These are phyloP conservation scores for Paradendryphiella salina DNA, from an alignment of 2,329 filamentous ascomycete genomes.

Conservation along the genomic window DNA sequence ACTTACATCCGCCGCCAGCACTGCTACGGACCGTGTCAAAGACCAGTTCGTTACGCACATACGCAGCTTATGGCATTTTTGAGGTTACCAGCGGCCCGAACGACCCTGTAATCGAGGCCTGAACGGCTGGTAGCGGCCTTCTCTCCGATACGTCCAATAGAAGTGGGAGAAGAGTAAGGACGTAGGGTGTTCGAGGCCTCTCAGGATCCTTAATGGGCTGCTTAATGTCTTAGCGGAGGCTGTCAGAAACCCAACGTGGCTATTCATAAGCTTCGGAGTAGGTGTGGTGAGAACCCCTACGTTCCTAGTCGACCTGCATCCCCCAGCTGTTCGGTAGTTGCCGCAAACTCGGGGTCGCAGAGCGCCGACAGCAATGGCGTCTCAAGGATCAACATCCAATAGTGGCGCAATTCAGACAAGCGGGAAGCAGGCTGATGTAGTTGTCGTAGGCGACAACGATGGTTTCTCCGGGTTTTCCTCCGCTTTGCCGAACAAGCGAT, in stretches of 20 bases:
- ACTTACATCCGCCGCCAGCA: constrained; percentile 15
- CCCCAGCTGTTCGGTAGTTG: neutral
- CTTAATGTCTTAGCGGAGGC: constrained; percentile 2
- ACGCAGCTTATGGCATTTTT: neutral
- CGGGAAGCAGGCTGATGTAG: constrained; percentile 3
- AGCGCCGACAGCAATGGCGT: constrained; percentile 4
- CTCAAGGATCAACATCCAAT: constrained; percentile 5
- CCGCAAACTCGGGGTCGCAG: neutral
- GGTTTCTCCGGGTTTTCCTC: constrained; percentile 15
- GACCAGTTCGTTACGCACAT: constrained; percentile 1
- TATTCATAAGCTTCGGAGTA: neutral
- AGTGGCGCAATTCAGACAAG: neutral
- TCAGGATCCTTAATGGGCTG: constrained; percentile 3
- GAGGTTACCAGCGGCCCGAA: constrained; percentile 7
- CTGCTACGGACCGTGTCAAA: constrained; percentile 7
- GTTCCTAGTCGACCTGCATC: neutral
- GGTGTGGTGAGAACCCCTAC: constrained; percentile 9
- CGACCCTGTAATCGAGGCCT: constrained; percentile 1
- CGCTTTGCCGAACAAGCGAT: constrained; percentile 15
- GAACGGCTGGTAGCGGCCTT: constrained; percentile 1
- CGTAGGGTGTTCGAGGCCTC: neutral
- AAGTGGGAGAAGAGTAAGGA: neutral
- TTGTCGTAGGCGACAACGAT: constrained; percentile 10
- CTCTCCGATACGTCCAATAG: neutral
- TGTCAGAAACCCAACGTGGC: neutral